Conservation (phyloP, 345 rosid genomes). For the Bruguiera gymnorhiza region DNA sequence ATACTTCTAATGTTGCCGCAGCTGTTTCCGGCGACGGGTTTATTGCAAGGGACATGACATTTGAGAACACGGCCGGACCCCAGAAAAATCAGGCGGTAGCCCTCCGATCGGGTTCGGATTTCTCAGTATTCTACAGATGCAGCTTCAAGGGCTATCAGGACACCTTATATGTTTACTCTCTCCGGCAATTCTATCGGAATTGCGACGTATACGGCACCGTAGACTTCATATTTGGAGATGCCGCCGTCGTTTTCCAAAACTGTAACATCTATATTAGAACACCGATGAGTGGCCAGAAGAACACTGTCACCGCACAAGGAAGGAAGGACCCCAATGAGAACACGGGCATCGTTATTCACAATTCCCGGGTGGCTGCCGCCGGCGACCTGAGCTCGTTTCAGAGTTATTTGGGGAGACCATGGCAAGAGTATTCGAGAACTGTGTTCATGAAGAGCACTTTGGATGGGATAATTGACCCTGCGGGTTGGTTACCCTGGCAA, state of each 20-base stretch:
- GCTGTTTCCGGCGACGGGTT: slow-evolving; percentile 67
- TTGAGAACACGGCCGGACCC: slow-evolving; percentile 89
- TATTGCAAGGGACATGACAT: slow-evolving; percentile 72
- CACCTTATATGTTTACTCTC: slow-evolving; percentile 72
- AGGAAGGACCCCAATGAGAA: slow-evolving; percentile 66
- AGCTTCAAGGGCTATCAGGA: slow-evolving; percentile 91
- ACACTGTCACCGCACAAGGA: slow-evolving; percentile 73
- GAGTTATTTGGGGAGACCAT: slow-evolving; percentile 80
- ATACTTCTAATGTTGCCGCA: slow-evolving; percentile 14
- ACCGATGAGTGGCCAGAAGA: slow-evolving; percentile 48
- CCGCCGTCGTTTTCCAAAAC: slow-evolving; percentile 52
- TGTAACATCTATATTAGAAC: slow-evolving; percentile 61
- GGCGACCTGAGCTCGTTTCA: slow-evolving; percentile 35
- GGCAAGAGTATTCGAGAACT: slow-evolving; percentile 75
- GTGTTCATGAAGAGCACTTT: slow-evolving; percentile 55
- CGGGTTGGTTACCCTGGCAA: slow-evolving; percentile 81
- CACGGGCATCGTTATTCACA: slow-evolving; percentile 76
- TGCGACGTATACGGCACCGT: slow-evolving; percentile 71
- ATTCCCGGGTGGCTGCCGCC: slow-evolving; percentile 55
- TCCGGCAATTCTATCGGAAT: slow-evolving; percentile 77
- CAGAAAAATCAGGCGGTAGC: slow-evolving; percentile 83
- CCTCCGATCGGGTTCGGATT: slow-evolving; percentile 73
- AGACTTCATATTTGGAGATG: slow-evolving; percentile 83
- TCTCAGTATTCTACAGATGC: slow-evolving; percentile 71
- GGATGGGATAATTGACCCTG: slow-evolving; percentile 45